Base-by-base conservation (phyloP, 129 eudicot species). In the Logfia minima region DNA sequence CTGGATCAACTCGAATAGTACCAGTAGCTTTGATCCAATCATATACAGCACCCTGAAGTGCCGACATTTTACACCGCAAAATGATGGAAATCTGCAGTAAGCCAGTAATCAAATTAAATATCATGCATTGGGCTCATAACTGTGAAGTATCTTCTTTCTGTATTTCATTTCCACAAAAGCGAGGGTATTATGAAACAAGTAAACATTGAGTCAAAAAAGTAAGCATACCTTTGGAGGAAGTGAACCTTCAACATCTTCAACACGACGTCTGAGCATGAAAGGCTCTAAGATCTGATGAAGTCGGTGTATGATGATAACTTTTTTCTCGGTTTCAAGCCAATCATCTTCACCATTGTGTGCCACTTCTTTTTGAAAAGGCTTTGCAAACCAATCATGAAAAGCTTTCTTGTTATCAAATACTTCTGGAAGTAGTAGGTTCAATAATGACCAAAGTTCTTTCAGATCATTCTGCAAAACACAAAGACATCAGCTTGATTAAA, bases 161-260 rank as follows among this genome's bases (percentile, higher is more conserved):
- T 55, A 18, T 55, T 55, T 55, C 9, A 17, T 55, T 55, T 55
- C 22, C 22, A n/a, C 48, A n/a, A 18, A 55, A 7, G 5, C 3
- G 2, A 19, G 5, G 61, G 23, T 19, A 17, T 17, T n/a, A 16
- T n/a, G 28, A 58, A 58, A 58, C 28, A 58, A n/a, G 23, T 58
- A 8, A 19, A n/a, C 63, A 21, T 21, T 21, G 26, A 58, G 14
- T 19, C 63, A 58, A 58, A 6, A n/a, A 58, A n/a, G 26, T 58
- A 58, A 58, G 48, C 67, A n/a, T 85, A 94, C 99, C 97, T 94
- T 94, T 8, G 99, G 99, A 71, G 99, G 99, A 80, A 94, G 97
- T 65, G 99, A 94, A 53, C 99, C 99, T 87, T 94, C 99, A 31
- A 94, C 99, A 81, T 94, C 99, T 88, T 94, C 99, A 61, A 94